A percentile compares a stretch with the other conserved stretches of the same genome.
phyloP scores from a whole-genome alignment of 306 rosid species.

The Sophora flavescens region DNA sequence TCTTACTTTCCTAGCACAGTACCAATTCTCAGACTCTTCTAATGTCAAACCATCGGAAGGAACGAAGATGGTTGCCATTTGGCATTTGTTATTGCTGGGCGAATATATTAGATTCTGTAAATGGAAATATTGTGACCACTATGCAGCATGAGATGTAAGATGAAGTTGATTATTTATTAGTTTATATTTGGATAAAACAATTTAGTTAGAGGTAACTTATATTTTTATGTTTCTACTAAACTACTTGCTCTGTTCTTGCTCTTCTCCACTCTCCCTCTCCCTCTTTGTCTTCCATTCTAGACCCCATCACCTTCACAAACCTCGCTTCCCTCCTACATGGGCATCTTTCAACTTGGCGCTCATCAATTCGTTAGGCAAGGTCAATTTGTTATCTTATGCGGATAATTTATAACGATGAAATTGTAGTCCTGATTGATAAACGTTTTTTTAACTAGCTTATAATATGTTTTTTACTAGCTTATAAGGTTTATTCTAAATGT shows the following conservation, averaged over 20 bases:
- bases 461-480: too few relatives aligned
- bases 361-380: too few relatives aligned
- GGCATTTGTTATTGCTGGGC: slow-evolving; percentile 23
- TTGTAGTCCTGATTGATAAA: too few relatives aligned
- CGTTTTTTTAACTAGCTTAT: too few relatives aligned
- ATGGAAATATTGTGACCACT: slow-evolving; percentile 36
- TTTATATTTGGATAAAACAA: slow-evolving; percentile 30
- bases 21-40: slow-evolving; percentile 28
- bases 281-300: too few relatives aligned
- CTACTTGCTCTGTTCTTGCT: neutral
- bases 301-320: too few relatives aligned
- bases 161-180: slow-evolving; percentile 14
- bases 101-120: slow-evolving; percentile 40
- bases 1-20: slow-evolving; percentile 9
- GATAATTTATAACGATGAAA: too few relatives aligned
- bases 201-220: slow-evolving; percentile 24
- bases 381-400: too few relatives aligned
- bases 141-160: slow-evolving; percentile 24
- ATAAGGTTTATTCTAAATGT: too few relatives aligned
- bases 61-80: slow-evolving; percentile 24
- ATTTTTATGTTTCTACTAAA: slow-evolving; percentile 28
- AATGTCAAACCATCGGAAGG: slow-evolving; percentile 29
- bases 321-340: too few relatives aligned
- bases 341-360: too few relatives aligned
- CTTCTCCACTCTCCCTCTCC: too few relatives aligned